A percentile compares a stretch with the other conserved stretches of the same genome.
Conservation (phyloP, 2,329 filamentous ascomycete genomes). For the Aureobasidium sp. region DNA sequence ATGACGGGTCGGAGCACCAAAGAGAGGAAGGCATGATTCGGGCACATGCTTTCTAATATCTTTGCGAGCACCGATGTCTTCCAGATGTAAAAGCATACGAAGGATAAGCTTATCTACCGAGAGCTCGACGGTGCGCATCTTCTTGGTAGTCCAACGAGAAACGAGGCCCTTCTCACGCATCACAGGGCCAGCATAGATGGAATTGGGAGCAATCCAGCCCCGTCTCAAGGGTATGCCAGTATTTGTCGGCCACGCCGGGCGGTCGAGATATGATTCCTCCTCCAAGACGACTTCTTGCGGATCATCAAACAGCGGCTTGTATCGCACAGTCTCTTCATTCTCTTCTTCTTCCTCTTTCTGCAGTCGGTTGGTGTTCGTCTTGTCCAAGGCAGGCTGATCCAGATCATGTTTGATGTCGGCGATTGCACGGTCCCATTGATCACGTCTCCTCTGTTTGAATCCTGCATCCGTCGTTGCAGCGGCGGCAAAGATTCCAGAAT, state of each 20-base stretch:
- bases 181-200: constrained; percentile 36
- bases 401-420: constrained; percentile 47
- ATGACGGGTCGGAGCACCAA: not conserved
- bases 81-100: constrained; percentile 27
- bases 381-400: constrained; percentile 18
- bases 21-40: constrained; percentile 17
- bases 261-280: not conserved
- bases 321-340: not conserved
- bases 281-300: constrained; percentile 12
- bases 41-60: constrained; percentile 24
- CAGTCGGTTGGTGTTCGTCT: constrained; percentile 17
- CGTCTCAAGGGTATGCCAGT: constrained; percentile 31
- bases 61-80: constrained; percentile 17
- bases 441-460: constrained; percentile 51
- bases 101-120: constrained; percentile 36
- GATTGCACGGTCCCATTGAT: constrained; percentile 56
- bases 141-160: constrained; percentile 35
- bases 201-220: constrained; percentile 38
- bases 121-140: constrained; percentile 36
- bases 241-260: constrained; percentile 33
- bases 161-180: constrained; percentile 28
- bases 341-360: constrained; percentile 18
- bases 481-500: constrained; percentile 60
- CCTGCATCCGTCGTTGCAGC: constrained; percentile 57
- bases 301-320: constrained; percentile 12